These are phyloP conservation scores for Fomitopsis schrenkii DNA, from an alignment of 1,284 basidiomycete genomes.

Conservation along the genomic window DNA sequence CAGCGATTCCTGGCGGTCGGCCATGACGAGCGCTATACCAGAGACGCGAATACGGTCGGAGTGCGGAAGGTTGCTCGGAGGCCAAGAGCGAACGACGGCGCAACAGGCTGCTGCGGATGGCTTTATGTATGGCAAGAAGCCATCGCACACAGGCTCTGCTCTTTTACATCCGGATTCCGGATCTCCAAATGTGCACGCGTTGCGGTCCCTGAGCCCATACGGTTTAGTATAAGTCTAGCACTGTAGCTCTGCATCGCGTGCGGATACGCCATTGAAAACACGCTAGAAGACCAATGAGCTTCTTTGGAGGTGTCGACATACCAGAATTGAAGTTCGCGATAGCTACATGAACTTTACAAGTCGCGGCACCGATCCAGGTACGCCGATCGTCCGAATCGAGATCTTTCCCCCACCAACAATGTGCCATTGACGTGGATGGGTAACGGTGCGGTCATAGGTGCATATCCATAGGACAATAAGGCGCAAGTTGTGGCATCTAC, in stretches of 20 bases:
- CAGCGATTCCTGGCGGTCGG: not conserved
- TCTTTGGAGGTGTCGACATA: not conserved
- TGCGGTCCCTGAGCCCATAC: not conserved
- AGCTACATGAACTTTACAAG: too few relatives aligned
- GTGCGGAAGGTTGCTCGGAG: not conserved
- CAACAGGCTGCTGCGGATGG: not conserved
- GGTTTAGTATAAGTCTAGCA: too few relatives aligned
- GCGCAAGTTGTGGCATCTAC: too few relatives aligned
- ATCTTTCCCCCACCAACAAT: too few relatives aligned
- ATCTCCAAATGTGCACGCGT: not conserved
- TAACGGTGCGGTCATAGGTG: too few relatives aligned
- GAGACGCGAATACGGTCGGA: not conserved
- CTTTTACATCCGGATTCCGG: not conserved
- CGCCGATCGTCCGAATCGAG: too few relatives aligned
- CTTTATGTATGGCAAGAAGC: not conserved
- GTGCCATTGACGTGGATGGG: too few relatives aligned
- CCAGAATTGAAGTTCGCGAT: too few relatives aligned
- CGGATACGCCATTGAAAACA: not conserved
- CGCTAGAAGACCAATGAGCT: not conserved
- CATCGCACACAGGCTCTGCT: too few relatives aligned
- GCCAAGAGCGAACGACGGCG: not conserved
- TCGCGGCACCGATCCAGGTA: too few relatives aligned
- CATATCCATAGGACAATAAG: too few relatives aligned
- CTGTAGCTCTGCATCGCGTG: not conserved
- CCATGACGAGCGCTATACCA: not conserved